Evolutionary conservation across 2,329 filamentous ascomycete species (phyloP).

Genomic region (Curvularia sp.): DNA sequence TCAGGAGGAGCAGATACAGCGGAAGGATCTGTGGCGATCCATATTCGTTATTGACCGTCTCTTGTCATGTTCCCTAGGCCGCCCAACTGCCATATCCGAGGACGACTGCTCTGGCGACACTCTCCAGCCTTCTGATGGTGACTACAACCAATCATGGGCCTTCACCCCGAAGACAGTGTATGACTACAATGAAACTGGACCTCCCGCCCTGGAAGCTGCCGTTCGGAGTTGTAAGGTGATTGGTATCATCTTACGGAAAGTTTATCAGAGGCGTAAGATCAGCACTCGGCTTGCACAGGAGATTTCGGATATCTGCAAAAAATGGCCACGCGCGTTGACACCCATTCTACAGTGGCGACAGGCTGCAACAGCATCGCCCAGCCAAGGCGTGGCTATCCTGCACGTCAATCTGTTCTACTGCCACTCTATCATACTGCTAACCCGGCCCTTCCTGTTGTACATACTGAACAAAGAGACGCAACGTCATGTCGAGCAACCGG

Average conservation of each 20-base stretch:
- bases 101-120: conserved; percentile 66
- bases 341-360: conserved; percentile 60
- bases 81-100: conserved; percentile 67
- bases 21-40: conserved; percentile 69
- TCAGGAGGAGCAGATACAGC: conserved; percentile 55
- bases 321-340: conserved; percentile 60
- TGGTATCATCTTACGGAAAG: conserved; percentile 64
- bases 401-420: conserved; percentile 69
- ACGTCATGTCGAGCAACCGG: conserved; percentile 41
- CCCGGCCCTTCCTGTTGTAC: conserved; percentile 69
- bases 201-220: conserved; percentile 61
- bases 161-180: conserved; percentile 20
- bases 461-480: conserved; percentile 59
- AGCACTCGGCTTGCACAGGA: conserved; percentile 65
- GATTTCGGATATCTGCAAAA: conserved; percentile 62
- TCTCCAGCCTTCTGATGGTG: conserved; percentile 41
- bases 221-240: conserved; percentile 66
- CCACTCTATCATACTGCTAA: conserved; percentile 69
- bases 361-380: conserved; percentile 55
- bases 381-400: conserved; percentile 65
- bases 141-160: conserved; percentile 30
- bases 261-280: conserved; percentile 68
- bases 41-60: conserved; percentile 71
- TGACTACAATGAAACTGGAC: conserved; percentile 46
- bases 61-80: conserved; percentile 67